These are phyloP conservation scores for Macrolepiota albuminosa DNA, from an alignment of 768 basidiomycete genomes.

Conservation along the genomic window DNA sequence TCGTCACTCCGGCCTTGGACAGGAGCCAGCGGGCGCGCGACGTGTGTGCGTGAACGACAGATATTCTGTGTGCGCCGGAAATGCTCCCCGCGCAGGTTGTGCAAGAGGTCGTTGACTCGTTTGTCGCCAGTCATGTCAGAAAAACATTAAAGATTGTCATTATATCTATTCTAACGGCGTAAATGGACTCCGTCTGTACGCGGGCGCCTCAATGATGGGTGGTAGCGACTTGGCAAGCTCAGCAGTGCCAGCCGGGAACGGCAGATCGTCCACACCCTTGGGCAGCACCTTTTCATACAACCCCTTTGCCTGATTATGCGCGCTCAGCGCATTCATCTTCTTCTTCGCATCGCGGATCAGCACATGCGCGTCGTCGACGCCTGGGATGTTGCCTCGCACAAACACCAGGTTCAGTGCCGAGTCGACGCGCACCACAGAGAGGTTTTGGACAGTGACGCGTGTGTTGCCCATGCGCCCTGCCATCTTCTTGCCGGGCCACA, in stretches of 20 bases:
- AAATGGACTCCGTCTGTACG: conserved; percentile 75
- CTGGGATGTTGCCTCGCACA: conserved; percentile 89
- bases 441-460: conserved; percentile 81
- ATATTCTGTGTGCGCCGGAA: conserved; percentile 59
- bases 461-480: conserved; percentile 87
- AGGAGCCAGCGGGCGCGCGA: conserved; percentile 14
- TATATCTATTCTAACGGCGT: conserved; percentile 57
- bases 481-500: conserved; percentile 99
- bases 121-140: conserved; percentile 6
- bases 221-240: conserved; percentile 68
- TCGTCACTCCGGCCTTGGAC: background rate
- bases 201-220: conserved; percentile 63
- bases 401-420: conserved; percentile 81
- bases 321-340: conserved; percentile 60
- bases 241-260: conserved; percentile 87
- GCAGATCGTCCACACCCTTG: conserved; percentile 77
- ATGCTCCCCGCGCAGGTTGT: conserved; percentile 63
- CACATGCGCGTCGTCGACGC: conserved; percentile 84
- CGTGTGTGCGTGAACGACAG: conserved; percentile 28
- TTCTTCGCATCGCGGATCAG: conserved; percentile 87
- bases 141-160: conserved; percentile 3
- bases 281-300: conserved; percentile 75
- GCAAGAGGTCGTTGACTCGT: conserved; percentile 44
- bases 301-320: conserved; percentile 64
- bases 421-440: conserved; percentile 87